Conservation (phyloP, 2,329 filamentous ascomycete species). For the Coniochaeta ligniaria region DNA sequence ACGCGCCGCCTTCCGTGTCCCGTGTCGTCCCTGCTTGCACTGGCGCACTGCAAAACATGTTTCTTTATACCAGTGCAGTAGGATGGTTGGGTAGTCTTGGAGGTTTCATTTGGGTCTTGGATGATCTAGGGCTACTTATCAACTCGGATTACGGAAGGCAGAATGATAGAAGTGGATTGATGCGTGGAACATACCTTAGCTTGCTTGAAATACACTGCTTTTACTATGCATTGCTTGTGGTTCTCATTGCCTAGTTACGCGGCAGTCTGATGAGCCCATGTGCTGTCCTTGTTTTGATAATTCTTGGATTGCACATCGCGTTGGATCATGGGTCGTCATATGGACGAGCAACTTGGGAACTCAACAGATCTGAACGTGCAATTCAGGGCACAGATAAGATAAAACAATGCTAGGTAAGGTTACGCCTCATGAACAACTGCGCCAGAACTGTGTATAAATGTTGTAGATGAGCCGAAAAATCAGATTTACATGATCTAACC, state of each 20-base stretch:
- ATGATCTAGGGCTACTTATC: not conserved
- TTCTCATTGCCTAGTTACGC: not conserved
- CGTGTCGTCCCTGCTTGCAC: not conserved
- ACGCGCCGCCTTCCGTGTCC: not conserved
- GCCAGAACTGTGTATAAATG: not conserved
- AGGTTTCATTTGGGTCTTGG: not conserved
- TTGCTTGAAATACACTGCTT: not conserved
- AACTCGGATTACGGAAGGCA: not conserved
- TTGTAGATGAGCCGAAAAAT: not conserved
- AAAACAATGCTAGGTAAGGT: not conserved
- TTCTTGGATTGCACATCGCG: not conserved
- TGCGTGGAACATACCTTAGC: not conserved
- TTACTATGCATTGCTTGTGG: not conserved
- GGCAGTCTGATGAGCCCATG: not conserved
- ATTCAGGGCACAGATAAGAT: too few relatives aligned
- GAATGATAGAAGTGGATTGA: not conserved
- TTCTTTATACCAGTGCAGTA: not conserved
- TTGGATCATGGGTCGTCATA: too few relatives aligned
- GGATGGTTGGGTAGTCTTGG: not conserved
- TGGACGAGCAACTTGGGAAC: too few relatives aligned
- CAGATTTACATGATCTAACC: not conserved
- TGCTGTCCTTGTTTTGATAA: not conserved
- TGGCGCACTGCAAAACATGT: not conserved
- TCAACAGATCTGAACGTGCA: too few relatives aligned
- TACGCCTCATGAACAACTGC: not conserved